These are phyloP conservation scores for Rhizodiscina lignyota DNA, from an alignment of 495 filamentous ascomycete species.

Conservation along the genomic window DNA sequence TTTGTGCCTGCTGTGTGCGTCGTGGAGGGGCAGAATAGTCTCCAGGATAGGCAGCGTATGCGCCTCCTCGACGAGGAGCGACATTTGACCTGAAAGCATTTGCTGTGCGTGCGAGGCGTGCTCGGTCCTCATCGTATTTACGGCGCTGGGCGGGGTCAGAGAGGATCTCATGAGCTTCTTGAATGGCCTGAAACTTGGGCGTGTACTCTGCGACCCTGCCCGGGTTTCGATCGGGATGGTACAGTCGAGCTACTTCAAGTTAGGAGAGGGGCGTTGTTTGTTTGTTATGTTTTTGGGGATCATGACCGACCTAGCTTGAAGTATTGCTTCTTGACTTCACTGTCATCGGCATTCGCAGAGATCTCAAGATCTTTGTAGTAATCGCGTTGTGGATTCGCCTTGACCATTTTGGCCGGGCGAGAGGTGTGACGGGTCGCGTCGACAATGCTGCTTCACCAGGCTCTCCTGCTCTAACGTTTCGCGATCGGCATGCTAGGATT, in stretches of 20 bases:
- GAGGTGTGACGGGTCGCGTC: too few species aligned
- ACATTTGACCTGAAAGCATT: constrained; percentile 3
- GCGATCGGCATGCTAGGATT: too few species aligned
- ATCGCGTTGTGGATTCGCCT: constrained; percentile 30
- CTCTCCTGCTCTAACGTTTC: too few species aligned
- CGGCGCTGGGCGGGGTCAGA: constrained; percentile 44
- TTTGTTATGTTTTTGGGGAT: constrained; percentile 3
- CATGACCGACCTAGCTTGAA: constrained; percentile 62
- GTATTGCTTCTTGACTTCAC: constrained; percentile 76
- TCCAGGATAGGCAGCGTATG: too few species aligned
- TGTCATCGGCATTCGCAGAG: constrained; percentile 37
- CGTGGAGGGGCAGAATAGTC: neutral
- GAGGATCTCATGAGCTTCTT: constrained; percentile 72
- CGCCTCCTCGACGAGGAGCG: too few species aligned
- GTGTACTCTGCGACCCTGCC: constrained; percentile 64
- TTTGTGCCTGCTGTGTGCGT: neutral
- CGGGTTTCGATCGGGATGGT: constrained; percentile 80
- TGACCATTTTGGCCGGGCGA: constrained; percentile 16
- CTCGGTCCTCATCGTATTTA: constrained; percentile 64
- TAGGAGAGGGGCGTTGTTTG: neutral
- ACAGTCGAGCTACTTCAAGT: constrained; percentile 46
- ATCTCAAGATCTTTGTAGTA: constrained; percentile 81
- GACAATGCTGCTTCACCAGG: too few species aligned
- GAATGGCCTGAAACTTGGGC: constrained; percentile 69
- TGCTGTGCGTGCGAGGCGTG: constrained; percentile 14